phyloP scores from a whole-genome alignment of 2,329 filamentous ascomycete genomes.

The Pseudonectria foliicola region DNA sequence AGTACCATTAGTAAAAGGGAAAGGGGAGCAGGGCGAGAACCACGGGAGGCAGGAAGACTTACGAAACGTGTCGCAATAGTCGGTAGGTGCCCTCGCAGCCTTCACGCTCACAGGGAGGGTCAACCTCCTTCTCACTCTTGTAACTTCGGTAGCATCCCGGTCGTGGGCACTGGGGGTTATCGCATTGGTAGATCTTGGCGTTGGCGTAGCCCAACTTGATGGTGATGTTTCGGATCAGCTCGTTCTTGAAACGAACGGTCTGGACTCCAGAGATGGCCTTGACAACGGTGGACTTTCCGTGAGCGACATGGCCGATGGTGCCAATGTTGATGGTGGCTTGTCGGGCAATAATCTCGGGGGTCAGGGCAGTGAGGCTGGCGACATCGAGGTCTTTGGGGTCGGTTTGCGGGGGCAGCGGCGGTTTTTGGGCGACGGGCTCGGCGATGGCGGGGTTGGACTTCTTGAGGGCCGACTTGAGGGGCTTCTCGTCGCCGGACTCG shows the following conservation, averaged over 20 bases:
- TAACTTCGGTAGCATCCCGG: slow-evolving; percentile 95
- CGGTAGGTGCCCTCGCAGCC: slow-evolving; percentile 84
- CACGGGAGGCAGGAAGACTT: slow-evolving; percentile 33
- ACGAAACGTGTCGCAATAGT: slow-evolving; percentile 87
- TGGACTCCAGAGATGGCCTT: slow-evolving; percentile 99
- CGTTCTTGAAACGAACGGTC: slow-evolving; percentile 99
- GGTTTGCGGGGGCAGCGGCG: slow-evolving; percentile 73
- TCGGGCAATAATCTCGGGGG: slow-evolving; percentile 92
- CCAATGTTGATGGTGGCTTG: slow-evolving; percentile 99
- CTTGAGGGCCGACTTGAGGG: slow-evolving; percentile 81
- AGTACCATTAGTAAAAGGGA: slow-evolving; percentile 13
- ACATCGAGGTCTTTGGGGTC: slow-evolving; percentile 86
- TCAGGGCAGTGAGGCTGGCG: slow-evolving; percentile 70
- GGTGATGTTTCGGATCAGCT: slow-evolving; percentile 97
- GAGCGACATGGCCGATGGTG: slow-evolving; percentile 96
- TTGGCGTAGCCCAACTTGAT: slow-evolving; percentile 99
- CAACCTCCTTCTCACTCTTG: slow-evolving; percentile 98
- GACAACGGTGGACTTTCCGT: slow-evolving; percentile 97
- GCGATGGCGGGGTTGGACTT: slow-evolving; percentile 52
- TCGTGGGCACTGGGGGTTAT: slow-evolving; percentile 82
- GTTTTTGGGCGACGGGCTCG: slow-evolving; percentile 47
- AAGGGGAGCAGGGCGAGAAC: not conserved
- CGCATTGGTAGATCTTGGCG: slow-evolving; percentile 98
- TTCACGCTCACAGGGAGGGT: slow-evolving; percentile 90
- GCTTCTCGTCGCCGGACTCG: slow-evolving; percentile 56